Base-by-base conservation (phyloP, 176 grass and related monocot genomes). In the Secale cereale region DNA sequence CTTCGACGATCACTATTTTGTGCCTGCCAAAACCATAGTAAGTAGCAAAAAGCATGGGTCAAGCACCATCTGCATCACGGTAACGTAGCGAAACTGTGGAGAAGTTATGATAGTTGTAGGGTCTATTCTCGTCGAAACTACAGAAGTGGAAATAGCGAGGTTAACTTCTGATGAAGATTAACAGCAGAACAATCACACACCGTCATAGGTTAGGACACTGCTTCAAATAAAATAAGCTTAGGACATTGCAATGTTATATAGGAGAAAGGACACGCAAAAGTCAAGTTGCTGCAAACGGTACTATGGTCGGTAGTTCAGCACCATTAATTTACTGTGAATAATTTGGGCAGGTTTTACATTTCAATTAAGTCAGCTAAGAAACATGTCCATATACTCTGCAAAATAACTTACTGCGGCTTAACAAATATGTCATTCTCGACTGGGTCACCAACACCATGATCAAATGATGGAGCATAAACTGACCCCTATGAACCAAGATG, bases 391-490 rank as follows among this genome's bases (percentile, higher is more conserved):
- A 33, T 41, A 77, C 75, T 77, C 48, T 68, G 68, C 17, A 74
- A 82, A 69, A 82, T 83, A 67, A 80, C 87, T 89, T 89, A 92
- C 87, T 92, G 79, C n/a, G 69, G 79, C 48, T 84, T 90, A 40
- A 95, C 83, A 91, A 89, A 82, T 91, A 98, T 90, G 87, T 95
- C 96, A 23, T 95, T 90, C 52, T 98, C 96, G 72, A 98, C 81
- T 35, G 96, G 96, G 76, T 98, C 93, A 67, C 96, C 96, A 76
- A 95, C 88, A 77, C 96, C 96, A 78, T 98, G 93, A 87, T 95
- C 96, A 78, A 98, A 98, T 87, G 96, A 98, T 79, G 96, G 96
- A 81, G 87, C 96, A 92, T 94, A 91, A 83, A 88, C 90, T 82
- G 77, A 93, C 65, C 93, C 96, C 93, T 95, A 40, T 57, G 79